Conservation (phyloP, 768 basidiomycete species). For the Lepiota venenata region DNA sequence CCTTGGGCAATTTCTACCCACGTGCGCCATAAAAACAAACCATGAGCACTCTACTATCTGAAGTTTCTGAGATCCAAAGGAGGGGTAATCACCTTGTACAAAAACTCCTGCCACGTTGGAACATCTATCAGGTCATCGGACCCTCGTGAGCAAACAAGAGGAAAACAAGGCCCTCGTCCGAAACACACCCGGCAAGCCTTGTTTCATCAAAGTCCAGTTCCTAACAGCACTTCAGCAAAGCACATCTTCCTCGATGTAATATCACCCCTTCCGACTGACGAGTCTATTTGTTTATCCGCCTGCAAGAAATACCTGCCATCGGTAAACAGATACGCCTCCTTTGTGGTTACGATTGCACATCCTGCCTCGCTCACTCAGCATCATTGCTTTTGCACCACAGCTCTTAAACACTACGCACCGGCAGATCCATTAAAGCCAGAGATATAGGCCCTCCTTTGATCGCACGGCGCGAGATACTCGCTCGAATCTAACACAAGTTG, state of each 20-base stretch:
- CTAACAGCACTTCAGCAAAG: constrained; percentile 27
- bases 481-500: constrained; percentile 70
- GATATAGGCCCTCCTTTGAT: constrained; percentile 83
- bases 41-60: not conserved
- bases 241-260: not conserved
- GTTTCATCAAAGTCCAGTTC: constrained; percentile 94
- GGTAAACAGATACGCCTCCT: constrained; percentile 83
- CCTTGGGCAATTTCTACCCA: constrained; percentile 54
- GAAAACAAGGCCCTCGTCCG: not conserved
- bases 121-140: constrained; percentile 49
- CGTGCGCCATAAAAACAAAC: not conserved
- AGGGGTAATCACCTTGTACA: constrained; percentile 51
- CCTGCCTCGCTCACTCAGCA: constrained; percentile 34
- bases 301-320: constrained; percentile 96
- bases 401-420: constrained; percentile 39
- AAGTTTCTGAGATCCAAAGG: not conserved
- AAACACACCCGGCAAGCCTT: constrained; percentile 70
- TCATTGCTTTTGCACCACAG: not conserved
- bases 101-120: constrained; percentile 87
- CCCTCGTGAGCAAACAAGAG: not conserved
- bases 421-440: constrained; percentile 95
- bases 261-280: constrained; percentile 38
- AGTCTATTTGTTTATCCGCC: constrained; percentile 84
- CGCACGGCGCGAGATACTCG: constrained; percentile 85
- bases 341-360: constrained; percentile 69